Evolutionary conservation across 345 rosid genomes (phyloP).

Genomic region (Eucalyptus polyanthemos): DNA sequence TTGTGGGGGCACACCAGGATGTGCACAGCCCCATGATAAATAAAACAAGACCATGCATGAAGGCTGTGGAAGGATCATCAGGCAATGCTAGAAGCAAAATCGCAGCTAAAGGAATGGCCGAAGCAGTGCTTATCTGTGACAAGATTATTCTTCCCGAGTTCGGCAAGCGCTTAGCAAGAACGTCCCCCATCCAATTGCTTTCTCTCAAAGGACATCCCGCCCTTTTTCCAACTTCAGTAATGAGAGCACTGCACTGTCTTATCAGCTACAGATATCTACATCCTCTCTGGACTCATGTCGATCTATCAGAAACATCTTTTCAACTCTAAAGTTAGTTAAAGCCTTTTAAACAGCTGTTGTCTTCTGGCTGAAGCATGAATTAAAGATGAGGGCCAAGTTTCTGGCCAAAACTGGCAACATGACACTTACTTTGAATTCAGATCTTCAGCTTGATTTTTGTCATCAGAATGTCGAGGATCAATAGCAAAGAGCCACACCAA

Average conservation of each 20-base stretch:
- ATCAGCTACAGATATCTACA: background rate
- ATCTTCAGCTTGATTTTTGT: conserved; percentile 2
- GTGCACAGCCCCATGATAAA: conserved; percentile 49
- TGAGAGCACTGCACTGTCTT: background rate
- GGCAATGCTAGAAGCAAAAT: conserved; percentile 61
- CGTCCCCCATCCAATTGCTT: conserved; percentile 25
- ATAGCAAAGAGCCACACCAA: conserved; percentile 42
- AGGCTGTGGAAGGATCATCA: conserved; percentile 59
- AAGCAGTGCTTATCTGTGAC: conserved; percentile 78
- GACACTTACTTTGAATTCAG: conserved; percentile 56
- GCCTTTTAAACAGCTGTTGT: background rate
- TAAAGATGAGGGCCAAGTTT: background rate
- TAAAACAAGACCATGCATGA: conserved; percentile 43
- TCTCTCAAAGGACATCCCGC: background rate
- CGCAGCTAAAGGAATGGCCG: conserved; percentile 78
- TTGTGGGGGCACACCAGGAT: conserved; percentile 84
- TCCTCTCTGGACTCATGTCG: background rate
- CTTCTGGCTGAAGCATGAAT: background rate
- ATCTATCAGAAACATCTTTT: background rate
- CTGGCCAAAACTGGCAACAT: background rate
- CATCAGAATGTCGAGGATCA: conserved; percentile 39
- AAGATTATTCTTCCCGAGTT: conserved; percentile 73
- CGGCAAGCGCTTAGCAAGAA: conserved; percentile 40
- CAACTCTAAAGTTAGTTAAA: background rate
- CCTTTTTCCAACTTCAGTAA: background rate